These are phyloP conservation scores for Magnusiomyces sp. DNA, from an alignment of 1,139 yeast genomes.

Conservation along the genomic window DNA sequence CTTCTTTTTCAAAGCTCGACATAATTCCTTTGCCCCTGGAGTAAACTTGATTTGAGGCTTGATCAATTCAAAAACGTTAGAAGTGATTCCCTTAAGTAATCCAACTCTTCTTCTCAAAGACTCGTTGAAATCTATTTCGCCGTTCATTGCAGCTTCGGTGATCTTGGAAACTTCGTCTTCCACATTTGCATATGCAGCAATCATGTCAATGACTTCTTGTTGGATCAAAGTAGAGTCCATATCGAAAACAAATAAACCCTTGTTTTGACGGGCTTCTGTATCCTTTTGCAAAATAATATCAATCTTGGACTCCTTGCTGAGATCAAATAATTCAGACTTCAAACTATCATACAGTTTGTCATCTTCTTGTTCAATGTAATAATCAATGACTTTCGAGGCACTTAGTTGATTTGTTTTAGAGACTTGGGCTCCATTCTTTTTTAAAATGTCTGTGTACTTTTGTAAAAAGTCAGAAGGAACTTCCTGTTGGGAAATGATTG, in stretches of 20 bases:
- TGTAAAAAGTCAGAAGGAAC: conserved; percentile 14
- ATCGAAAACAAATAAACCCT: conserved; percentile 77
- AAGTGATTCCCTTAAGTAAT: conserved; percentile 70
- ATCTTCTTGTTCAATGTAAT: conserved; percentile 18
- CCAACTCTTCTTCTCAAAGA: conserved; percentile 69
- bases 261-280: conserved; percentile 28
- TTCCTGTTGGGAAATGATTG: conserved; percentile 19
- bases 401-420: conserved; percentile 17
- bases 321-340: conserved; percentile 18
- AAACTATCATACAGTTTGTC: conserved; percentile 13
- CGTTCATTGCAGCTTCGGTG: conserved; percentile 95
- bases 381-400: conserved; percentile 21
- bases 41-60: conserved; percentile 64
- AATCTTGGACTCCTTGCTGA: conserved; percentile 21
- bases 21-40: conserved; percentile 70
- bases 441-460: conserved; percentile 22
- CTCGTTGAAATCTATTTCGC: conserved; percentile 84
- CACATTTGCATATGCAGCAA: conserved; percentile 80
- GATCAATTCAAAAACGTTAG: conserved; percentile 73
- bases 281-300: conserved; percentile 43
- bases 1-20: conserved; percentile 48
- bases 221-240: conserved; percentile 97
- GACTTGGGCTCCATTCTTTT: conserved; percentile 16
- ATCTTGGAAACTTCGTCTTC: conserved; percentile 67
- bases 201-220: conserved; percentile 93